Percentiles rank a stretch among this genome's conserved stretches.
Conservation (phyloP, 805 yeast species). For the Candida vaughaniae region DNA sequence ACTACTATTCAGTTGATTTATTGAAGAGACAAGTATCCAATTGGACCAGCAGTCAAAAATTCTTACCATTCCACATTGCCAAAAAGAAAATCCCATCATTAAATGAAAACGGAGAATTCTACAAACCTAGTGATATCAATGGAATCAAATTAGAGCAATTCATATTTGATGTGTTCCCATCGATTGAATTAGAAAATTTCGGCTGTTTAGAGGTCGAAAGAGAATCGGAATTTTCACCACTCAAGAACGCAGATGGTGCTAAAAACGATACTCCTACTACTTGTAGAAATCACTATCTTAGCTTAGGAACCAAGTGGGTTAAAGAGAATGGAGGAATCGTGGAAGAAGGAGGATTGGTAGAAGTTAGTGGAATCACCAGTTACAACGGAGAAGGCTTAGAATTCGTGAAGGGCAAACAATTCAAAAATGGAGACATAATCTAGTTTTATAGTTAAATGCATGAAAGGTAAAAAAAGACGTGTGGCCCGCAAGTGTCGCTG, state of each 20-base stretch:
- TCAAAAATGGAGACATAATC: conserved; percentile 31
- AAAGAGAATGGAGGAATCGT: conserved; percentile 65
- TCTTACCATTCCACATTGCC: conserved; percentile 93
- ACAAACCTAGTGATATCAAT: conserved; percentile 73
- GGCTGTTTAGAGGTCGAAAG: conserved; percentile 93
- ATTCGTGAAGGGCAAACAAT: conserved; percentile 47
- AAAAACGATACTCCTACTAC: conserved; percentile 82
- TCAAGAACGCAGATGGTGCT: conserved; percentile 88
- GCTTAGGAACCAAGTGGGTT: conserved; percentile 75
- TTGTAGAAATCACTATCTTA: conserved; percentile 62
- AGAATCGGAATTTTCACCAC: conserved; percentile 83
- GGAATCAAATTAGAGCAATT: conserved; percentile 96
- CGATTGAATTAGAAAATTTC: conserved; percentile 65
- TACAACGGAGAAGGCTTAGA: conserved; percentile 75
- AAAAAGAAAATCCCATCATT: conserved; percentile 76
- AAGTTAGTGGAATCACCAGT: conserved; percentile 73
- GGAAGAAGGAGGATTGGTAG: conserved; percentile 51
- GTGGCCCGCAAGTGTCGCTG: too few relatives aligned
- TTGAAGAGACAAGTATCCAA: conserved; percentile 55
- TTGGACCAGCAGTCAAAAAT: conserved; percentile 67
- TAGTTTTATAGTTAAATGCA: conserved; percentile 6
- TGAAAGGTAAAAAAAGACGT: not conserved
- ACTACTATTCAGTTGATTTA: conserved; percentile 85
- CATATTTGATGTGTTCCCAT: conserved; percentile 92
- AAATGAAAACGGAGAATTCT: conserved; percentile 41